A percentile compares a stretch with the other conserved stretches of the same genome.
Evolutionary conservation across 2,329 filamentous ascomycete genomes (phyloP).

Genomic region (Microsporum audouinii): DNA sequence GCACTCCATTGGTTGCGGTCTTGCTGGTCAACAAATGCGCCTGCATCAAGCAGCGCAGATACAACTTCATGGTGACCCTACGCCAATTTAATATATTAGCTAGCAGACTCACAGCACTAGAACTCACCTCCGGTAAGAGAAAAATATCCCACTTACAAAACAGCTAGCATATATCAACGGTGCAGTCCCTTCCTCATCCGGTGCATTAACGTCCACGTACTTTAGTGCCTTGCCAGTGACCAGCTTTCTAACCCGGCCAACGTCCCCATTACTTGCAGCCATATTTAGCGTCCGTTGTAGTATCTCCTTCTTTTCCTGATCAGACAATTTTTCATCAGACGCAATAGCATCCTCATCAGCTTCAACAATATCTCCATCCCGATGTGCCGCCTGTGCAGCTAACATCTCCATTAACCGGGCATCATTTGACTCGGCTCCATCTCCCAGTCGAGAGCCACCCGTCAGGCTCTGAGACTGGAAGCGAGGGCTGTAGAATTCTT

Average conservation of each 20-base stretch:
- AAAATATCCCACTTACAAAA: conserved; percentile 55
- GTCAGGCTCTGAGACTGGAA: conserved; percentile 19
- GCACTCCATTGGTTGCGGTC: conserved; percentile 96
- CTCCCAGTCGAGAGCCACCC: neutral
- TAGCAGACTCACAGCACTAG: neutral
- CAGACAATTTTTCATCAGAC: conserved; percentile 59
- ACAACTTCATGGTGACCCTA: conserved; percentile 86
- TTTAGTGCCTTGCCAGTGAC: conserved; percentile 60
- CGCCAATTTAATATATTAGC: neutral
- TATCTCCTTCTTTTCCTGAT: conserved; percentile 65
- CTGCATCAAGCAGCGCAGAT: conserved; percentile 67
- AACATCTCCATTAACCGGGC: conserved; percentile 89
- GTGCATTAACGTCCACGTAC: conserved; percentile 72
- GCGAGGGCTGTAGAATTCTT: conserved; percentile 34
- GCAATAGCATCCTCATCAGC: conserved; percentile 73
- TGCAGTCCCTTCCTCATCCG: conserved; percentile 91
- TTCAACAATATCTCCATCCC: conserved; percentile 52
- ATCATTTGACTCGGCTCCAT: conserved; percentile 44
- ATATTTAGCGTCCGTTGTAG: conserved; percentile 85
- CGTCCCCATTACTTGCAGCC: conserved; percentile 92
- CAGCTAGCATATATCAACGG: conserved; percentile 96
- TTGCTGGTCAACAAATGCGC: conserved; percentile 81
- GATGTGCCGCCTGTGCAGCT: conserved; percentile 79
- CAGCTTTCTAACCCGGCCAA: conserved; percentile 65
- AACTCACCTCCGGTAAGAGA: neutral